Base-by-base conservation (phyloP, 331 rosid species). In the Stylosanthes scabra region DNA sequence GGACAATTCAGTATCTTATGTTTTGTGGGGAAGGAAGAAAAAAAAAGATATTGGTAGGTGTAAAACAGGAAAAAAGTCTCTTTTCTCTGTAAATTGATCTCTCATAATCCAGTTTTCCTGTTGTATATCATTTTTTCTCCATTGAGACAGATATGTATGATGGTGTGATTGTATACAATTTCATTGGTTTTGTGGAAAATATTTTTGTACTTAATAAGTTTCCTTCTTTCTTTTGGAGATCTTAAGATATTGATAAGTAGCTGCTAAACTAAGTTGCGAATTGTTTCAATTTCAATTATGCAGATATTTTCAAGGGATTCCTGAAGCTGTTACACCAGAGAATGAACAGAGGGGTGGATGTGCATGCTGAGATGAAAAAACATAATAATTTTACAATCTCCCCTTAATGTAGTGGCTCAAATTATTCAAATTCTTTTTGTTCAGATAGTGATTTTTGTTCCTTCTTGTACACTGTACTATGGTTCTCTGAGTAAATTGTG, bases 221-320 rank as follows among this genome's bases (percentile, higher is more conserved):
- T 54, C 5, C 68, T 11, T 62, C 74, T 40, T 65, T 56, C 34
- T 25, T 65, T 52, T 59, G 13, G 49, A 56, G 55, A 67, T 5
- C 5, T 59, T 46, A 61, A 59, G 58, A 54, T 42, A 51, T 64
- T 47, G 37, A 70, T 68, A n/a, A 66, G 51, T 68, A 7, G 39
- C 34, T 63, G 52, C 6, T 64, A 65, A 25, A 37, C 55, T 60
- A 63, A 65, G 55, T 34, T 42, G 12, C 11, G 57, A 27, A 27
- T 49, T 29, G 5, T 45, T 70, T 34, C 66, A 74, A 44, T 82
- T 37, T 65, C 45, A 66, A 81, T 64, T 79, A 78, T 88, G 37
- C 37, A 94, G 97, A 80, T 94, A 94, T 77, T 94, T 94, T 83
- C 99, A 94, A 80, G 95, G 97, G 37, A 83, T 89, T 66, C 96